Percentiles rank a stretch among this genome's conserved stretches.
Evolutionary conservation across 2,329 filamentous ascomycete genomes (phyloP).

Genomic region (Epichloe festucae): DNA sequence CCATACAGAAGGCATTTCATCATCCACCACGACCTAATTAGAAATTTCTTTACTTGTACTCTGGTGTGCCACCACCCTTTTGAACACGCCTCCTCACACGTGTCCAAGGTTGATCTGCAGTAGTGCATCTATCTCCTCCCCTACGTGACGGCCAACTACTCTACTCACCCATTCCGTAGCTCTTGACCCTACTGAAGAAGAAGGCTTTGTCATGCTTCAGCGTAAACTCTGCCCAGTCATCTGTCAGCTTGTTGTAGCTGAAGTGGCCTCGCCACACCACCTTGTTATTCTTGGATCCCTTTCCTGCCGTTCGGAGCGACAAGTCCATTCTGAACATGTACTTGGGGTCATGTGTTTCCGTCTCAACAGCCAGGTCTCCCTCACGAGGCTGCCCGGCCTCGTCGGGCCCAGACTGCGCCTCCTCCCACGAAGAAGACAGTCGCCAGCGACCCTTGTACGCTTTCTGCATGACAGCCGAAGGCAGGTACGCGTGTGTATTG

Average conservation of each 20-base stretch:
- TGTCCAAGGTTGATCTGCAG: too few relatives aligned
- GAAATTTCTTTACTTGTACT: too few relatives aligned
- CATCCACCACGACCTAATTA: too few relatives aligned
- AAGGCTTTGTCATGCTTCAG: constrained; percentile 51
- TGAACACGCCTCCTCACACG: too few relatives aligned
- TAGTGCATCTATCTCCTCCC: not conserved
- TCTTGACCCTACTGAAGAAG: constrained; percentile 54
- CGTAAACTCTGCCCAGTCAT: constrained; percentile 77
- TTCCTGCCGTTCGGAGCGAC: constrained; percentile 50
- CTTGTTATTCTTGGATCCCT: constrained; percentile 67
- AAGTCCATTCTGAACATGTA: constrained; percentile 82
- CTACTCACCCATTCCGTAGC: constrained; percentile 38
- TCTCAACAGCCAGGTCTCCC: constrained; percentile 69
- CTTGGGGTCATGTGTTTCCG: constrained; percentile 63
- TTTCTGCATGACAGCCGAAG: constrained; percentile 49
- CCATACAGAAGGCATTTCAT: too few relatives aligned
- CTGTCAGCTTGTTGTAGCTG: constrained; percentile 79
- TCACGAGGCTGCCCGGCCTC: constrained; percentile 27
- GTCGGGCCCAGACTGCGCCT: not conserved
- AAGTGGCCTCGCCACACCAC: constrained; percentile 80
- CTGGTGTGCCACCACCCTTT: too few relatives aligned
- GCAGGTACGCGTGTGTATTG: constrained; percentile 15
- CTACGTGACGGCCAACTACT: not conserved
- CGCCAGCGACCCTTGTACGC: constrained; percentile 48
- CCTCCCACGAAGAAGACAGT: constrained; percentile 21